Conservation (phyloP, 768 basidiomycete species). For the Pleurotus giganteus region DNA sequence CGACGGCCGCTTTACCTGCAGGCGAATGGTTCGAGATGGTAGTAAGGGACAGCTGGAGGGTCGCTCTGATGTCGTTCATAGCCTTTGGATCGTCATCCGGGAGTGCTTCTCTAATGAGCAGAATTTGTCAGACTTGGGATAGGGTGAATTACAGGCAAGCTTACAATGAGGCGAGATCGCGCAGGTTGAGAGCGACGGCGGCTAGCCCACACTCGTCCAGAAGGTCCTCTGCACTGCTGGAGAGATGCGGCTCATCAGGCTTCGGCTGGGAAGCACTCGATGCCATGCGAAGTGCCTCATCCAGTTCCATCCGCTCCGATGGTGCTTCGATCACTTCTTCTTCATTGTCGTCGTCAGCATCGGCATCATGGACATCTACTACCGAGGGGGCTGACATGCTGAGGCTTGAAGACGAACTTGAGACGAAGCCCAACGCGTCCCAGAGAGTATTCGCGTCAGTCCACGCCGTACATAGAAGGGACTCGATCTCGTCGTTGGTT, state of each 20-base stretch:
- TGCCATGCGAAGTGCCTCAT: neutral
- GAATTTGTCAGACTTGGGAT: neutral
- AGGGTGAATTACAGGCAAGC: neutral
- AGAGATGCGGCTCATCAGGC: neutral
- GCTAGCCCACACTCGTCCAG: neutral
- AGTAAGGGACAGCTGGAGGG: neutral
- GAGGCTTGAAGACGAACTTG: neutral
- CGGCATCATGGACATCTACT: neutral
- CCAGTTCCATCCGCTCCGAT: neutral
- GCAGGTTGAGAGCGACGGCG: neutral
- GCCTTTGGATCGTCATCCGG: neutral
- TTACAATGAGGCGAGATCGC: neutral
- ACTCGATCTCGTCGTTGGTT: constrained; percentile 16
- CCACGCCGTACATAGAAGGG: constrained; percentile 11
- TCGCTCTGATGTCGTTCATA: neutral
- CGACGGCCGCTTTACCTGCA: neutral
- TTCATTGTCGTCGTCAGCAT: neutral
- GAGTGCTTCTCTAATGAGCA: neutral
- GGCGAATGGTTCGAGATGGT: neutral
- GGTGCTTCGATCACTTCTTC: neutral
- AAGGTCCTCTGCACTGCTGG: neutral
- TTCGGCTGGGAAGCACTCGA: neutral
- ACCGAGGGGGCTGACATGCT: neutral
- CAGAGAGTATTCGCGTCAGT: constrained; percentile 17
- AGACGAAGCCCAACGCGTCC: constrained; percentile 13